Base-by-base conservation (phyloP, 2,329 filamentous ascomycete genomes). In the Aspergillus hiratsukae region DNA sequence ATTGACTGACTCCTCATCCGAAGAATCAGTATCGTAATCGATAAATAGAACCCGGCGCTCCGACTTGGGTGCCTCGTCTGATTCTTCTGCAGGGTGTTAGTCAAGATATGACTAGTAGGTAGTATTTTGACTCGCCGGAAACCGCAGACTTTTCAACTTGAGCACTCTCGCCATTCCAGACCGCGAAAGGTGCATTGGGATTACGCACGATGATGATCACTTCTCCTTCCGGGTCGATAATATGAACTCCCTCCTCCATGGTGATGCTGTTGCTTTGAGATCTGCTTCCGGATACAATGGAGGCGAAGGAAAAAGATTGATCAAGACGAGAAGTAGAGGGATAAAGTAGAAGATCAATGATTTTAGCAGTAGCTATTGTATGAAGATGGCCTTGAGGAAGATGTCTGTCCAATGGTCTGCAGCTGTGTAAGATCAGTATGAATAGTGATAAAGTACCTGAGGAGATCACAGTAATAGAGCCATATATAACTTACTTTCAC, bases 201-300 rank as follows among this genome's bases (percentile, higher is more conserved):
- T 58, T 55, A 14, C n/a, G 40, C 7, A 61, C 23, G 1, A 55
- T n/a, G 3, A 58, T 61, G 9, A 29, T 43, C 1, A 58, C 58
- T 25, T 58, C 56, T 9, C 58, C 58, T 4, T 58, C 52, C 3
- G 57, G 52, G 25, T 63, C 61, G 29, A 64, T 58, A n/a, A 53
- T 54, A 23, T 63, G 57, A 37, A 2, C 17, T 17, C 3, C 31
- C 31, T 37, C 14, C 4, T 35, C 31, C 31, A 37, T 37, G 14
- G 31, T 37, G 31, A 37, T 17, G 31, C 7, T 7, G 14, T 5
- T 14, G 31, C 31, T 37, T 37, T 37, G 31, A n/a, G 14, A 3
- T 37, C 2, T 37, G 14, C 31, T 17, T 37, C 31, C 17, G 6
- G 31, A n/a, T 17, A 17, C 31, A 23, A 23, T 37, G 3, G 14